Evolutionary conservation across 2,329 filamentous ascomycete species (phyloP), one percentile per base, ranked within the genome.

Genomic region (Colletotrichum acutatum): DNA sequence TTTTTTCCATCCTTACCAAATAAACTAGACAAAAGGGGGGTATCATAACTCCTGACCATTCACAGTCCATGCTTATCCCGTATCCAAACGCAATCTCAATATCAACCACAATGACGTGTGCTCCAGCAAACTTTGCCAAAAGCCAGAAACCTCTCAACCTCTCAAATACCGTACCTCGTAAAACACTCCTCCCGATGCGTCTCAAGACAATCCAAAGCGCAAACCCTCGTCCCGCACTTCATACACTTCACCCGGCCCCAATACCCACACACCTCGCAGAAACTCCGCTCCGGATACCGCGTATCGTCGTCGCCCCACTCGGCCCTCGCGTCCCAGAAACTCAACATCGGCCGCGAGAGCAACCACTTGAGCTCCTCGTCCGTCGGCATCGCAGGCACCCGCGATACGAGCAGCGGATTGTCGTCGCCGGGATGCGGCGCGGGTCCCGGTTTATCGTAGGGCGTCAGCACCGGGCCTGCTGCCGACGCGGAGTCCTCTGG

Each of bases 231-330:
- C n/a, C 93, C 93, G 82, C 94, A 96, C 84, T 93, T 94, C 80
- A 92, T 88, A 83, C 94, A 96, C 81, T 88, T 89, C 58, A 94
- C 91, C 53, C 91, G 85, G 2, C 93, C 94, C 93, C 94, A 95
- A 82, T 95, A 95, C 16, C 94, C 94, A 79, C 94, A 96, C 37
- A 95, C 90, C 79, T 92, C 92, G 82, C 94, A 96, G 80, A 95
- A 96, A 46, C 85, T 84, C 72, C 93, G 86, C 59, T 85, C 84
- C 2, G 92, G 91, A 75, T 90, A 90, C 77, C 78, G 81, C 16
- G 76, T 76, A 58, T 82, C 84, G 49, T 83, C 82, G 9, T 80
- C 80, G n/a, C 77, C 78, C 84, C 84, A 87, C 32, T 76, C 78
- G 2, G 86, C 89, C 66, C 86, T 82, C 52, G 91, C 91, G 76